Base-by-base conservation (phyloP, 2,329 filamentous ascomycete species). In the Penicillium sp. region DNA sequence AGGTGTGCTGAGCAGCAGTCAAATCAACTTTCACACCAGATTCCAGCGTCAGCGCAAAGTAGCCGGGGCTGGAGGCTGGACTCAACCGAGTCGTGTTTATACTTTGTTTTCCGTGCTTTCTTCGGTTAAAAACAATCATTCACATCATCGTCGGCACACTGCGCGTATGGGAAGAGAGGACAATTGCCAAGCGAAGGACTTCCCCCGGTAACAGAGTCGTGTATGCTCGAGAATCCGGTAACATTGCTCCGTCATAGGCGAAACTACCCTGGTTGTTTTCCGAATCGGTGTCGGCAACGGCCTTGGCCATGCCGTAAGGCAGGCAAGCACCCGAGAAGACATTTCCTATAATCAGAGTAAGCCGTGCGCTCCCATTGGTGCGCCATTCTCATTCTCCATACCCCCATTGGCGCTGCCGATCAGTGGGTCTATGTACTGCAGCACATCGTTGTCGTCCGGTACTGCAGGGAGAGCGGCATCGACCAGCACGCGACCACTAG, bases 131-230 rank as follows among this genome's bases (percentile, higher is more conserved):
- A 73, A 66, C 86, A 89, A 13, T 75, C 76, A 66, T 89, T 76
- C 52, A 89, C 71, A 26, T 84, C 78, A 54, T 87, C 82, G 34
- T 74, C 76, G 0, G 76, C 73, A 60, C 87, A 90, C 33, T 77
- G 76, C 9, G 79, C 72, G 61, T 88, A 85, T 0, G 87, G 80
- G 59, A 90, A 90, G 1, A 90, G 73, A 1, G 87, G 84, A 49
- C 90, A 90, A 64, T 89, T 89, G 6, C 87, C 87, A 1, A 90
- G 74, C 4, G 85, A 88, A 0, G 86, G 85, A 10, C 70, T 64
- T 31, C 74, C 75, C 47, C 77, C 78, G 42, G 77, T 80, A 9
- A 78, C 78, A 13, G 71, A 75, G 60, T 81, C 79, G 52, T 81
- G 79, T 70, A 80, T 73, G 8, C 72, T 68, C 8, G 70, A 73